These are phyloP conservation scores for Cryptosporidium andersoni DNA, from an alignment of 169 alveolate genomes.

Conservation along the genomic window DNA sequence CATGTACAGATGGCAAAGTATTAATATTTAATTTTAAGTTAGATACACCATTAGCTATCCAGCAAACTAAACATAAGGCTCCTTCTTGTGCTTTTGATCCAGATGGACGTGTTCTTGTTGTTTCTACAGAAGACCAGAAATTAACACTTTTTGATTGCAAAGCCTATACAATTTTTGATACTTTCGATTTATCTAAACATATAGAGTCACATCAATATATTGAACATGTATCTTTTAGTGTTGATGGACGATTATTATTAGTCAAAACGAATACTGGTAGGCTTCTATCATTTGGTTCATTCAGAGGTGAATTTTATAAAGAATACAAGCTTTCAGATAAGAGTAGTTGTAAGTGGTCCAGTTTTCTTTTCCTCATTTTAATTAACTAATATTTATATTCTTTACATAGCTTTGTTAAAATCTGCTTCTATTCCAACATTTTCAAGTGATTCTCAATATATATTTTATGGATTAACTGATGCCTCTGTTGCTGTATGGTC, in stretches of 20 bases:
- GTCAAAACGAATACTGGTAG: constrained; percentile 47
- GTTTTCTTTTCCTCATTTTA: background rate
- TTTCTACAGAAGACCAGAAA: constrained; percentile 51
- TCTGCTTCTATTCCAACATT: constrained; percentile 45
- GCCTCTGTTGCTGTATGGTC: constrained; percentile 41
- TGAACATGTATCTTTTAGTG: constrained; percentile 54
- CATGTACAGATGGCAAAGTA: constrained; percentile 40
- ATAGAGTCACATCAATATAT: constrained; percentile 10
- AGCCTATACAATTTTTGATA: constrained; percentile 53
- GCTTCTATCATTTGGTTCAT: constrained; percentile 25
- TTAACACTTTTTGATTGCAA: constrained; percentile 56
- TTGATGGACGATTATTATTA: constrained; percentile 20
- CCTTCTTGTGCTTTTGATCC: constrained; percentile 57
- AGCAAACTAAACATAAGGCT: constrained; percentile 25
- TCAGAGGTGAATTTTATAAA: constrained; percentile 52
- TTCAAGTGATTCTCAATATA: constrained; percentile 67
- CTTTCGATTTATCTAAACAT: constrained; percentile 11
- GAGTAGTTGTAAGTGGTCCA: constrained; percentile 26
- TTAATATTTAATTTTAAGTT: constrained; percentile 45
- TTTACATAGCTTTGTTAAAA: background rate
- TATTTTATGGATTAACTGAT: constrained; percentile 41
- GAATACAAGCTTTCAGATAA: constrained; percentile 40
- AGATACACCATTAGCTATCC: constrained; percentile 30
- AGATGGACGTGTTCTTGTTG: constrained; percentile 53
- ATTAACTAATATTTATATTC: background rate